A percentile compares a stretch with the other conserved stretches of the same genome.
These are phyloP conservation scores for Quercus aquifolioides DNA, from an alignment of 306 rosid species.

Conservation along the genomic window DNA sequence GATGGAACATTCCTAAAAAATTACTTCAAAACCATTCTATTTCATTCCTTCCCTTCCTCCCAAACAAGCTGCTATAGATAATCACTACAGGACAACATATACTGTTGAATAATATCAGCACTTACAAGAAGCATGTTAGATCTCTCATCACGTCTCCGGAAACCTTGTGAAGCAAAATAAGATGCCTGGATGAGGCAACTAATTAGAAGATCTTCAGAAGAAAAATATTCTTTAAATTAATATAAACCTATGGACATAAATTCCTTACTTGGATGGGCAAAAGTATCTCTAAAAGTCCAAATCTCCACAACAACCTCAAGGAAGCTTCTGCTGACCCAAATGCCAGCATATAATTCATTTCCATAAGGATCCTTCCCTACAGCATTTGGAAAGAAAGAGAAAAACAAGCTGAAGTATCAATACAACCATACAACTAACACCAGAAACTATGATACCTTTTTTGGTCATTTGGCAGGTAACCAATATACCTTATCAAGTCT, in stretches of 20 bases:
- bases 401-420: conserved; percentile 17
- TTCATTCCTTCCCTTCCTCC: no score
- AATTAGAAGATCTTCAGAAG: not conserved
- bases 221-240: not conserved
- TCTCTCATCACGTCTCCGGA: conserved; percentile 74
- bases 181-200: conserved; percentile 62
- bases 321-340: conserved; percentile 90
- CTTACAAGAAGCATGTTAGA: conserved; percentile 92
- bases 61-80: not conserved
- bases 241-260: not conserved
- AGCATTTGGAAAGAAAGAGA: conserved; percentile 19
- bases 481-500: conserved; percentile 70
- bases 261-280: conserved; percentile 67
- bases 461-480: not conserved
- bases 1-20: no score
- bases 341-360: conserved; percentile 83
- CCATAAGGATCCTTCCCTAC: conserved; percentile 86
- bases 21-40: no score
- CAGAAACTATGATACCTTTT: not conserved
- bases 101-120: not conserved
- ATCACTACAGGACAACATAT: not conserved
- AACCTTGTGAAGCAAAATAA: conserved; percentile 66
- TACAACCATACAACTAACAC: not conserved
- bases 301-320: conserved; percentile 77
- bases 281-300: conserved; percentile 77